Base-by-base conservation (phyloP, 169 alveolate species). In the Cryptosporidium muris region DNA sequence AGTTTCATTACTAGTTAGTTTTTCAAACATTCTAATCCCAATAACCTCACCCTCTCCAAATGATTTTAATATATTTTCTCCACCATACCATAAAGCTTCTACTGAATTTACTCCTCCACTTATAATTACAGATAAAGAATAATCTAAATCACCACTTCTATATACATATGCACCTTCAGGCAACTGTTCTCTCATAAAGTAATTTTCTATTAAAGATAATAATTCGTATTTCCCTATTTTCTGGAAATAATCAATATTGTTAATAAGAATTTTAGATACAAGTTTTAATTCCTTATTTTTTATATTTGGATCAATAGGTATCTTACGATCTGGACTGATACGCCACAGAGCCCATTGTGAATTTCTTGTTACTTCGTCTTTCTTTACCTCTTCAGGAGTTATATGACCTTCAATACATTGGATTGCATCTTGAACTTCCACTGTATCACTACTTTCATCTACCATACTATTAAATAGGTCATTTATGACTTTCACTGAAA, bases 281-380 rank as follows among this genome's bases (percentile, higher is more conserved):
- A 54, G 51, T 7, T 66, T 34, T 16, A 66, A n/a, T 14, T 66
- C 81, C 2, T 52, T 12, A 12, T 53, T 66, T 66, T 65, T 66
- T 66, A 51, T 53, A 14, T 43, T 43, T 37, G 60, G 65, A 51
- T 53, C 54, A 42, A 66, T 42, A 12, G 66, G 40, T 49, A 66
- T 43, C 45, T 66, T 66, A 52, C 81, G 51, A 25, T 54, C 47
- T 52, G 81, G 81, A 38, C 49, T 60, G 38, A 53, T 54, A 52
- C 81, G 14, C 81, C 81, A 66, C 12, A 66, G 36, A 2, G 81
- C 81, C 81, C 81, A 66, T 52, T 66, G 81, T 9, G 81, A 66
- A 9, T 53, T 66, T 37, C 81, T 66, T 52, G 51, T n/a, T 8
- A 38, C 14, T 34, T 66, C 65, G 42, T 66, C 81, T 11, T 66